Evolutionary conservation across 192 early-diverging fungal genomes (phyloP).

Genomic region (Coemansia sp.): DNA sequence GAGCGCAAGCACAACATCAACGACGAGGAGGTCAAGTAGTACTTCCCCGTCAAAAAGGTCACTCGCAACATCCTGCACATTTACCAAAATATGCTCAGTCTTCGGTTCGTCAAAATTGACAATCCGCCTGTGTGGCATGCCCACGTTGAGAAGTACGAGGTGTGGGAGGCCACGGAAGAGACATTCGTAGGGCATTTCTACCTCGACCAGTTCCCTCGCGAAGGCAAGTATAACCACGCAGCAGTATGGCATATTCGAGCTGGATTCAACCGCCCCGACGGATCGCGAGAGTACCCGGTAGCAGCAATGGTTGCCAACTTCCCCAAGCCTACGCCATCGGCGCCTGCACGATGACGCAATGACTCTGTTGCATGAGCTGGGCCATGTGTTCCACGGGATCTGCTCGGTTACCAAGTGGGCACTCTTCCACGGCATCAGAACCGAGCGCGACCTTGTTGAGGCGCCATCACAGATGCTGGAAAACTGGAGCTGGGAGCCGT

Average conservation of each 20-base stretch:
- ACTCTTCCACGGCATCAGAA: constrained; percentile 74
- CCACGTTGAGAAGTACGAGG: constrained; percentile 80
- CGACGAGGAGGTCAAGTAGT: constrained; percentile 78
- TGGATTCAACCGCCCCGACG: constrained; percentile 61
- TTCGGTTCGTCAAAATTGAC: constrained; percentile 69
- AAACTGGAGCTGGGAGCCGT: constrained; percentile 76
- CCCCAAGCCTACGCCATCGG: constrained; percentile 64
- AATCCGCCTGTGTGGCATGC: constrained; percentile 70
- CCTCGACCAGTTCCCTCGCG: constrained; percentile 76
- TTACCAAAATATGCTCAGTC: constrained; percentile 72
- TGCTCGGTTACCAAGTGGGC: constrained; percentile 77
- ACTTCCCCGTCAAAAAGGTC: constrained; percentile 70
- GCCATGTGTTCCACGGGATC: constrained; percentile 65
- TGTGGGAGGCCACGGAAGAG: constrained; percentile 67
- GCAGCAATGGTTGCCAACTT: constrained; percentile 78
- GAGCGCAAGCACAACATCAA: constrained; percentile 77
- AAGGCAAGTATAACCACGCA: constrained; percentile 78
- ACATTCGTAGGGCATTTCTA: constrained; percentile 73
- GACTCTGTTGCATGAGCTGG: constrained; percentile 88
- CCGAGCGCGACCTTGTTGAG: constrained; percentile 87
- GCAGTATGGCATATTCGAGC: constrained; percentile 78
- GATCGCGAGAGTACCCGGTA: constrained; percentile 62
- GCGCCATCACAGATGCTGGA: constrained; percentile 91
- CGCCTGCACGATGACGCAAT: constrained; percentile 79
- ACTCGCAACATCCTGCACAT: constrained; percentile 72